Base-by-base conservation (phyloP, 2,329 filamentous ascomycete species). In the Pezicula rhizophila region DNA sequence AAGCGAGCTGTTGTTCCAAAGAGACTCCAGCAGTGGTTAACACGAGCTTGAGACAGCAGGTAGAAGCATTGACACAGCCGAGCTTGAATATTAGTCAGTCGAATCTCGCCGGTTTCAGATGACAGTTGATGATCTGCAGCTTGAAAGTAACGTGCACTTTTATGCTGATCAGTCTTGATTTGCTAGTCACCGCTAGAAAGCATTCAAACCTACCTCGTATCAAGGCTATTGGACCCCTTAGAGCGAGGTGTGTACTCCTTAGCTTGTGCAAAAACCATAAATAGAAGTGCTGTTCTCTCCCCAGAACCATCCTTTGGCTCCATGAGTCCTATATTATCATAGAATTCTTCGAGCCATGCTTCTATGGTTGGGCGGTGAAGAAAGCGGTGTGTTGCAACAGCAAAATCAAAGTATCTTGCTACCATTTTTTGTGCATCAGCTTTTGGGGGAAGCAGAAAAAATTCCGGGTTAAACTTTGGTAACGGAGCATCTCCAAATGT, bases 321-420 rank as follows among this genome's bases (percentile, higher is more conserved):
- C 67, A 72, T 71, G 14, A 64, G 60, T 11, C 70, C 70, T 37
- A 67, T 60, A 15, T 65, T 71, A 17, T 70, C 66, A 49, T 77
- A 76, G 37, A 75, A 71, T 20, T 73, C 69, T 23, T 67, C 60
- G 2, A 75, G 56, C 75, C 77, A 80, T 0, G 53, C 45, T 45
- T 77, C 71, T 0, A 79, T 72, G 2, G 72, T 76, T 0, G 75
- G 74, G 0, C 76, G 67, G 56, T 82, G 77, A 17, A 82, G 57
- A 48, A 81, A 78, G 3, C 78, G 72, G 54, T 82, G 80, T 0
- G 79, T 82, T 0, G 79, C 77, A 17, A 79, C 76, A 6, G 77
- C 79, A 49, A 77, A 78, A 42, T 82, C 78, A 52, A 82, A 82
- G 47, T 82, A 82, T 6, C 78, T 65, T 7, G 69, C 67, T 4